A percentile compares a stretch with the other conserved stretches of the same genome.
Evolutionary conservation across 192 early-diverging fungal species (phyloP).

Genomic region (Backusella australiensis): DNA sequence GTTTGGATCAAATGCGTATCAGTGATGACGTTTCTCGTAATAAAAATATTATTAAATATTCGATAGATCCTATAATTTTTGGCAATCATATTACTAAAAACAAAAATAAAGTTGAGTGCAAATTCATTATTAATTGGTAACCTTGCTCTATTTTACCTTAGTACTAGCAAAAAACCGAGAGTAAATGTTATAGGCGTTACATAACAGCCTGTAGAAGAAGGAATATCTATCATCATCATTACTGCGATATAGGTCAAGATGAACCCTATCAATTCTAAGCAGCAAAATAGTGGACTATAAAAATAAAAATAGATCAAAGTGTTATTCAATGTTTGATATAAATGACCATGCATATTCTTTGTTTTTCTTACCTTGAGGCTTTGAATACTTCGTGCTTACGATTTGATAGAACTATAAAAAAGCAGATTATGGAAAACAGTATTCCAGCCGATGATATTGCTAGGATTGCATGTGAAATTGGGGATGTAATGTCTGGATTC

Average conservation of each 20-base stretch:
- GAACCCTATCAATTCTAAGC: constrained; percentile 48
- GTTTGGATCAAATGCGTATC: constrained; percentile 45
- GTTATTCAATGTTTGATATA: background rate
- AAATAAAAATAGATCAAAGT: background rate
- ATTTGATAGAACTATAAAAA: constrained; percentile 37
- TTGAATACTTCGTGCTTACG: constrained; percentile 44
- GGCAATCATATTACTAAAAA: constrained; percentile 51
- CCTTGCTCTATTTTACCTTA: constrained; percentile 14
- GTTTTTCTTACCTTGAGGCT: constrained; percentile 36
- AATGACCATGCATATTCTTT: background rate
- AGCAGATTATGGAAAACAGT: constrained; percentile 37
- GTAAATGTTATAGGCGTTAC: constrained; percentile 38
- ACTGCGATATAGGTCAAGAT: constrained; percentile 42
- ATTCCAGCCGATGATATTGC: constrained; percentile 32
- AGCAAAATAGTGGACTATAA: constrained; percentile 49
- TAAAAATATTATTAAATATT: constrained; percentile 54
- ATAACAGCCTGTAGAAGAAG: constrained; percentile 34
- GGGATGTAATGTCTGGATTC: constrained; percentile 40
- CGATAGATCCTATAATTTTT: constrained; percentile 54
- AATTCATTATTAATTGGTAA: background rate
- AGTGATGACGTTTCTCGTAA: constrained; percentile 45
- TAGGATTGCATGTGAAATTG: constrained; percentile 39
- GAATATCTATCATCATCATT: constrained; percentile 37
- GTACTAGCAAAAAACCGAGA: constrained; percentile 38
- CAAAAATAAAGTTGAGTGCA: background rate